These are phyloP conservation scores for Podaxis mareebaensis DNA, from an alignment of 768 basidiomycete genomes.

Conservation along the genomic window DNA sequence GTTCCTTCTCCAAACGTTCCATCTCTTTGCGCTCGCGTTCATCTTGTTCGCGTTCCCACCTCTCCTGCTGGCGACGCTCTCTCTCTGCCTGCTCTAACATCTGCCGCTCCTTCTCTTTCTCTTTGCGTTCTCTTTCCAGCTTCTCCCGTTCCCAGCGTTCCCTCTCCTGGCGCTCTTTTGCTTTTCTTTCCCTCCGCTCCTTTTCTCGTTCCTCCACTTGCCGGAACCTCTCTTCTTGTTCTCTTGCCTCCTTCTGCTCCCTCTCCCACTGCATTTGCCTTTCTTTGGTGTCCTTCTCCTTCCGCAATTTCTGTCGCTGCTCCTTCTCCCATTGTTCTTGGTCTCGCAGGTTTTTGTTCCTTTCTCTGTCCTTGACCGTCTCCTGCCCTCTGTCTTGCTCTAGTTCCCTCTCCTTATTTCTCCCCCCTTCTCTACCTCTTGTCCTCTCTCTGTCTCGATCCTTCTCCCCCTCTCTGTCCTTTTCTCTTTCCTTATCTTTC, in stretches of 20 bases:
- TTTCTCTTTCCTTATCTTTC: slow-evolving; percentile 16
- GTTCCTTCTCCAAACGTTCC: slow-evolving; percentile 19
- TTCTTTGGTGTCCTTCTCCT: slow-evolving; percentile 16
- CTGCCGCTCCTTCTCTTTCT: slow-evolving; percentile 21
- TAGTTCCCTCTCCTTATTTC: slow-evolving; percentile 25
- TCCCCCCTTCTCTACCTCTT: slow-evolving; percentile 24
- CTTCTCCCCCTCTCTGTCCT: slow-evolving; percentile 17
- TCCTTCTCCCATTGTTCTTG: slow-evolving; percentile 15
- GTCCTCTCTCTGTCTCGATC: slow-evolving; percentile 24
- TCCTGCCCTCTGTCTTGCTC: not conserved
- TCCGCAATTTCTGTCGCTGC: slow-evolving; percentile 8
- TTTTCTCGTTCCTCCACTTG: slow-evolving; percentile 20
- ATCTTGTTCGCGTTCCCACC: slow-evolving; percentile 16
- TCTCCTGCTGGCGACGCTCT: slow-evolving; percentile 18
- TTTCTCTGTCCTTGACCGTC: slow-evolving; percentile 13
- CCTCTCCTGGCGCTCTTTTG: slow-evolving; percentile 20
- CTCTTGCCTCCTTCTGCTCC: slow-evolving; percentile 13
- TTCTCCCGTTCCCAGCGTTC: slow-evolving; percentile 23
- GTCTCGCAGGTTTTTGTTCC: slow-evolving; percentile 17
- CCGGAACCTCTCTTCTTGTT: slow-evolving; percentile 18
- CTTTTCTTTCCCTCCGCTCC: slow-evolving; percentile 19
- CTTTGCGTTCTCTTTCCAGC: slow-evolving; percentile 15
- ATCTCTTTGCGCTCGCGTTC: slow-evolving; percentile 18
- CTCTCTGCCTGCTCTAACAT: slow-evolving; percentile 18
- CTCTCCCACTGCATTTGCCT: slow-evolving; percentile 10